Percentiles rank a stretch among this genome's conserved stretches.
These are phyloP conservation scores for Boletus tomentosulus DNA, from an alignment of 768 basidiomycete genomes.

Conservation along the genomic window DNA sequence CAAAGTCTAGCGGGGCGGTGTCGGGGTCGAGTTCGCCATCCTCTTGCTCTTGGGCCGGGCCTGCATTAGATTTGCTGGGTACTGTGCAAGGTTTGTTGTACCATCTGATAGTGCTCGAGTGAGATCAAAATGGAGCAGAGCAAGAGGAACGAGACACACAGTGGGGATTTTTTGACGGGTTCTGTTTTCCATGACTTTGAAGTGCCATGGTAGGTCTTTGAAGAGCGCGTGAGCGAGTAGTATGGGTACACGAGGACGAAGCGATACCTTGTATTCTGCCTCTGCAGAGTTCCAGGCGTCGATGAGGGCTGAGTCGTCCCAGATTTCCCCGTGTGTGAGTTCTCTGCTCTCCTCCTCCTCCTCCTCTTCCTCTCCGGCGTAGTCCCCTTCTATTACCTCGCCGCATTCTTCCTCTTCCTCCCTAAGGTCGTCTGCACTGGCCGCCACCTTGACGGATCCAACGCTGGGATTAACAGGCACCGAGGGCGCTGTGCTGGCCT, in stretches of 20 bases:
- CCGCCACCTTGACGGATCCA: background rate
- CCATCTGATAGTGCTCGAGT: constrained; percentile 48
- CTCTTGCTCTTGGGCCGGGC: background rate
- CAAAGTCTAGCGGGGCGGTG: constrained; percentile 63
- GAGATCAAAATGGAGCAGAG: background rate
- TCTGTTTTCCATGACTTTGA: constrained; percentile 69
- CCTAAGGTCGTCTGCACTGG: background rate
- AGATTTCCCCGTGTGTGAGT: constrained; percentile 70
- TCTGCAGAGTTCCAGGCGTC: constrained; percentile 82
- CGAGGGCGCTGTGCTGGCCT: background rate
- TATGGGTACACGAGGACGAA: background rate
- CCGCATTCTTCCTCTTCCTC: constrained; percentile 24
- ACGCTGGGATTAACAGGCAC: background rate
- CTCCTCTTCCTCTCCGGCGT: constrained; percentile 37
- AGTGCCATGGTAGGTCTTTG: constrained; percentile 60
- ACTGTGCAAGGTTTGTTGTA: constrained; percentile 55
- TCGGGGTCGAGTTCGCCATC: constrained; percentile 35
- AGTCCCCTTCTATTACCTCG: constrained; percentile 11
- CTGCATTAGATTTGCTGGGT: constrained; percentile 5
- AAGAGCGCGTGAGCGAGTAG: background rate
- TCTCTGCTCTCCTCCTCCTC: constrained; percentile 55
- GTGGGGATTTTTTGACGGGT: constrained; percentile 62
- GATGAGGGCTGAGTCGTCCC: constrained; percentile 83
- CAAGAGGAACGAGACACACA: constrained; percentile 44
- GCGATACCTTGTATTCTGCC: constrained; percentile 66